These are phyloP conservation scores for Hypoxylon sp. DNA, from an alignment of 2,329 filamentous ascomycete genomes.

Conservation along the genomic window DNA sequence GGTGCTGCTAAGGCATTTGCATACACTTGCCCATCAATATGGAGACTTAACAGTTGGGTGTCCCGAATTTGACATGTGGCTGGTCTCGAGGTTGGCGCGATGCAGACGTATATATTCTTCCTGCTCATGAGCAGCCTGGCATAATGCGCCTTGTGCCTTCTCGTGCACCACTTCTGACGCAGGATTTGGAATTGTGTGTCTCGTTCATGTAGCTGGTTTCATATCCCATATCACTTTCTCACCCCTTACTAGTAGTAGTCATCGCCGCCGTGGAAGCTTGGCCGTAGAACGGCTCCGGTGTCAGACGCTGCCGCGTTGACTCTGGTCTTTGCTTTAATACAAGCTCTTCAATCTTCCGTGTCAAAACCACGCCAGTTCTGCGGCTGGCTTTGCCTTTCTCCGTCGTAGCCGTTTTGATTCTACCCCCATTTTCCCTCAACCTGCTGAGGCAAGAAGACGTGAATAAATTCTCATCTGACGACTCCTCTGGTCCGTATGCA, in stretches of 20 bases:
- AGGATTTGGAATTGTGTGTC: neutral
- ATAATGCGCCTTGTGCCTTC: neutral
- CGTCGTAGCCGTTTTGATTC: conserved; percentile 24
- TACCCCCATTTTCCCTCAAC: conserved; percentile 30
- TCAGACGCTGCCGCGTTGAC: neutral
- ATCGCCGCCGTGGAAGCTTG: too few species aligned
- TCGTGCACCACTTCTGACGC: neutral
- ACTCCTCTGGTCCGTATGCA: conserved; percentile 37
- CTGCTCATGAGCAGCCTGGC: neutral
- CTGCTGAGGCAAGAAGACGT: conserved; percentile 19
- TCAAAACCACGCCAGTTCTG: conserved; percentile 12
- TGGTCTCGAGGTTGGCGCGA: neutral
- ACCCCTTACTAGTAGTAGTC: too few species aligned
- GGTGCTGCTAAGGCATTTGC: neutral
- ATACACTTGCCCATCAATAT: neutral
- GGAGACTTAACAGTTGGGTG: conserved; percentile 5
- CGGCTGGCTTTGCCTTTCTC: conserved; percentile 25
- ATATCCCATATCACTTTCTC: neutral
- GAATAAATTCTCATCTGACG: conserved; percentile 25
- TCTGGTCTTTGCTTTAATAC: neutral
- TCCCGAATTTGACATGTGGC: neutral
- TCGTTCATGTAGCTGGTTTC: neutral
- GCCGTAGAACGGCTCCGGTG: neutral
- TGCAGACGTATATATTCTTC: neutral
- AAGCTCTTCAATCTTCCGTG: conserved; percentile 23